Percentiles rank a stretch among this genome's conserved stretches.
These are phyloP conservation scores for Fusarium falciforme DNA, from an alignment of 2,329 filamentous ascomycete genomes.

Conservation along the genomic window DNA sequence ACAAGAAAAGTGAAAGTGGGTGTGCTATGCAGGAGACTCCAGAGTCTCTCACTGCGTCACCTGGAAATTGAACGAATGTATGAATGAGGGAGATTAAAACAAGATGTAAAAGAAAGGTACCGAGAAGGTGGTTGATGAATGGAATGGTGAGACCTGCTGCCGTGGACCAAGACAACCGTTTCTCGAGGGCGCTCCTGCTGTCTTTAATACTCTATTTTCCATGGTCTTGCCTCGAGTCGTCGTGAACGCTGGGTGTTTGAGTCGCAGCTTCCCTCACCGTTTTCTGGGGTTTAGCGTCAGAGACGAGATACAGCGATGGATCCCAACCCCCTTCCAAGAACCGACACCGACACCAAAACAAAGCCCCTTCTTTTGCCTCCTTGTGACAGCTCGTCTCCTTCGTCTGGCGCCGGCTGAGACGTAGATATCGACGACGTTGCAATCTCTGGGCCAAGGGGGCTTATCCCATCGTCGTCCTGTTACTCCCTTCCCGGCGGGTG, in stretches of 20 bases:
- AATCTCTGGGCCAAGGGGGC: conserved; percentile 13
- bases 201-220: conserved; percentile 32
- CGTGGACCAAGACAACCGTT: conserved; percentile 5
- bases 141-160: conserved; percentile 35
- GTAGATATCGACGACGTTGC: conserved; percentile 28
- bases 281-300: conserved; percentile 18
- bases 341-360: background rate
- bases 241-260: conserved; percentile 11
- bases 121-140: conserved; percentile 12
- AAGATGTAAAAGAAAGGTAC: background rate
- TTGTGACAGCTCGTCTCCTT: conserved; percentile 21
- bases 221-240: conserved; percentile 6
- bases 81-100: conserved; percentile 1
- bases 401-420: conserved; percentile 33
- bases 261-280: conserved; percentile 23
- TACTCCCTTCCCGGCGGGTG: conserved; percentile 1
- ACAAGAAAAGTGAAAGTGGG: conserved; percentile 14
- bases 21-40: conserved; percentile 31
- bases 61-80: conserved; percentile 26
- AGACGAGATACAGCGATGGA: background rate
- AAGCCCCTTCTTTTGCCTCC: conserved; percentile 25
- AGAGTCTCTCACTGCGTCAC: conserved; percentile 22
- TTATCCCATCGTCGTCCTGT: background rate
- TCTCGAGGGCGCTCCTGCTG: conserved; percentile 17
- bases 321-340: background rate